Base-by-base conservation (phyloP, 2,329 filamentous ascomycete species). In the Ampelomyces quisqualis region DNA sequence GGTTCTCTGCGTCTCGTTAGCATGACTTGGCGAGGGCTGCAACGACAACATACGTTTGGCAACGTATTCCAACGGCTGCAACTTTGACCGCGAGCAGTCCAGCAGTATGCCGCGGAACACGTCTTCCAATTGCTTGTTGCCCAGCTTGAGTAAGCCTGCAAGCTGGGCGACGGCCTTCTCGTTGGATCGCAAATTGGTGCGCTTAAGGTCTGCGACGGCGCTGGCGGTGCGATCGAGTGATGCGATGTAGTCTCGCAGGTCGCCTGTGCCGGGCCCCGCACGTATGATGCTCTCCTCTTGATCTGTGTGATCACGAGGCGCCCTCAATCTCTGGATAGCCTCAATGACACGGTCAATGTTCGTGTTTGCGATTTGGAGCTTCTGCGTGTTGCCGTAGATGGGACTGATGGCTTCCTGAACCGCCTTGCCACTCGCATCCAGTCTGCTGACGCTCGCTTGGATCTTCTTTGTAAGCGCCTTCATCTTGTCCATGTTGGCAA, bases 381-480 rank as follows among this genome's bases (percentile, higher is more conserved):
- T 85, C 68, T 89, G 87, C 1, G 93, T 97, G 68, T 96, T 94
- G 57, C 86, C 88, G 64, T 90, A 94, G 28, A 98, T 85, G 7
- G 93, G 93, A 1, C 89, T 89, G 40, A 94, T 90, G 8, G 94
- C 90, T 62, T 95, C 88, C 60, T 89, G 85, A 14, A 97, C 90
- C 45, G 86, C 90, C 70, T 90, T 89, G 13, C 91, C 93, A 38
- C 88, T 94, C 24, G 85, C 82, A 58, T 97, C 90, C 22, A 98
- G 77, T 40, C 90, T 81, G 24, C 82, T 80, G 54, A 96, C 78
- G 36, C 88, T 95, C 19, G 87, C 85, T 69, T 95, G 87, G 40
- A 98, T 96, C 75, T 95, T 95, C 74, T 93, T 95, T 21, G 90
- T 95, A 65, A 97, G 79, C 62, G 89, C 82, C 45, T 90, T 86